Evolutionary conservation across 2,329 filamentous ascomycete genomes (phyloP).

Genomic region (Aspergillus thermomutatus): DNA sequence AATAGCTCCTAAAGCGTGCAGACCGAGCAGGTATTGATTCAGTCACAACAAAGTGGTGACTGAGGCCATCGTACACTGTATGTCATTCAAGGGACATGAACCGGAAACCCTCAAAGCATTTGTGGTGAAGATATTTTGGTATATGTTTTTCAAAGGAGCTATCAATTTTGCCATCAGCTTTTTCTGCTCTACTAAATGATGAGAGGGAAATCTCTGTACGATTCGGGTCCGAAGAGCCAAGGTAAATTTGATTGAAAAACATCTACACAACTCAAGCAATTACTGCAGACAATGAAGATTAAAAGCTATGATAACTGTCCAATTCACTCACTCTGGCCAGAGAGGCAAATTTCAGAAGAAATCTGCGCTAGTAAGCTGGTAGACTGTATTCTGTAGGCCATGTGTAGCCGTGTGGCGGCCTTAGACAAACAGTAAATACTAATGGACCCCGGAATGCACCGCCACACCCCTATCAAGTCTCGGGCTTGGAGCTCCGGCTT

Average conservation of each 20-base stretch:
- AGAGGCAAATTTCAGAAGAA: neutral
- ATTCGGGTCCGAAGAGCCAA: too few relatives aligned
- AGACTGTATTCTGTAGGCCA: too few relatives aligned
- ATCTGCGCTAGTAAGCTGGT: neutral
- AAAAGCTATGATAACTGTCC: neutral
- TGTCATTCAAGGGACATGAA: too few relatives aligned
- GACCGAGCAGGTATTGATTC: too few relatives aligned
- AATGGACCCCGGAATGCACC: constrained; percentile 15
- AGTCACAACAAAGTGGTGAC: too few relatives aligned
- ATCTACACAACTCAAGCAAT: neutral
- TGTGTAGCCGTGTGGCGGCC: neutral
- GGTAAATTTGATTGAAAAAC: too few relatives aligned
- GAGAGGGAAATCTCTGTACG: neutral
- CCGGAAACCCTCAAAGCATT: too few relatives aligned
- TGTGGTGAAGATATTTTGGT: too few relatives aligned
- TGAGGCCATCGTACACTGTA: too few relatives aligned
- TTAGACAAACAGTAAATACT: neutral
- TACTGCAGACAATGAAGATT: neutral
- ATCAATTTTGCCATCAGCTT: neutral
- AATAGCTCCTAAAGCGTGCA: too few relatives aligned
- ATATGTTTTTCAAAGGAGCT: neutral
- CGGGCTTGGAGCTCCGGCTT: constrained; percentile 5
- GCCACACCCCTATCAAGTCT: constrained; percentile 28
- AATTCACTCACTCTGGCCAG: too few relatives aligned
- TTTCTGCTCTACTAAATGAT: neutral